A percentile compares a stretch with the other conserved stretches of the same genome.
phyloP scores from a whole-genome alignment of 2,329 filamentous ascomycete genomes.

The Aquanectria penicillioides region DNA sequence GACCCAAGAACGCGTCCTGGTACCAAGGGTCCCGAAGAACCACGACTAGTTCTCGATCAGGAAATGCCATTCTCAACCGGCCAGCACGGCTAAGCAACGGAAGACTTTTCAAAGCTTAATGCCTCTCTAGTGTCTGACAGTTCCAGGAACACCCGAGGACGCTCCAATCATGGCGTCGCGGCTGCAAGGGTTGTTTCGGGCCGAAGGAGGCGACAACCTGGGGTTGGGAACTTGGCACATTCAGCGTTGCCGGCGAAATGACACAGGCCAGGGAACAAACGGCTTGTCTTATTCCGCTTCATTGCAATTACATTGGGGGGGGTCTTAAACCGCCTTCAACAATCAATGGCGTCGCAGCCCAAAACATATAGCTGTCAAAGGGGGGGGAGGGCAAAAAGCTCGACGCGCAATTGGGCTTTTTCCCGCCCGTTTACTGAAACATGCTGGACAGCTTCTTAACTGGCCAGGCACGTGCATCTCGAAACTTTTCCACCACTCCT shows the following conservation, averaged over 20 bases:
- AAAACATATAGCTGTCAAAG: neutral
- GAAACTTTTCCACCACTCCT: conserved; percentile 56
- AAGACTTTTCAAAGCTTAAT: neutral
- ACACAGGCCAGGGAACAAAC: neutral
- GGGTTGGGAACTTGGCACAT: conserved; percentile 2
- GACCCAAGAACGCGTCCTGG: neutral
- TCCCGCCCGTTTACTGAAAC: conserved; percentile 39
- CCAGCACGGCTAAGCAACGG: too few relatives aligned
- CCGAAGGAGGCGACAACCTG: conserved; percentile 1
- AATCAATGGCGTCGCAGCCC: conserved; percentile 1
- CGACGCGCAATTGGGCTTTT: neutral
- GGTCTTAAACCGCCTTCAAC: conserved; percentile 1
- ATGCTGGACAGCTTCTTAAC: conserved; percentile 50
- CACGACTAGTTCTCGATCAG: too few relatives aligned
- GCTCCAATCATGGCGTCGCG: neutral
- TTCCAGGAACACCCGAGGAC: neutral
- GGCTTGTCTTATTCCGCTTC: neutral
- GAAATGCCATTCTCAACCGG: too few relatives aligned
- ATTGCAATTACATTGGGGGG: neutral
- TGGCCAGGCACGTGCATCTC: conserved; percentile 53
- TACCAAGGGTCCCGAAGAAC: too few relatives aligned
- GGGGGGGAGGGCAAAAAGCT: too few relatives aligned
- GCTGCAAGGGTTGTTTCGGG: conserved; percentile 8
- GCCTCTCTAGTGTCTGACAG: neutral
- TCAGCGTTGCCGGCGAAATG: neutral